Percentiles rank a stretch among this genome's conserved stretches.
Conservation (phyloP, 306 rosid species). For the Lagenaria siceraria region DNA sequence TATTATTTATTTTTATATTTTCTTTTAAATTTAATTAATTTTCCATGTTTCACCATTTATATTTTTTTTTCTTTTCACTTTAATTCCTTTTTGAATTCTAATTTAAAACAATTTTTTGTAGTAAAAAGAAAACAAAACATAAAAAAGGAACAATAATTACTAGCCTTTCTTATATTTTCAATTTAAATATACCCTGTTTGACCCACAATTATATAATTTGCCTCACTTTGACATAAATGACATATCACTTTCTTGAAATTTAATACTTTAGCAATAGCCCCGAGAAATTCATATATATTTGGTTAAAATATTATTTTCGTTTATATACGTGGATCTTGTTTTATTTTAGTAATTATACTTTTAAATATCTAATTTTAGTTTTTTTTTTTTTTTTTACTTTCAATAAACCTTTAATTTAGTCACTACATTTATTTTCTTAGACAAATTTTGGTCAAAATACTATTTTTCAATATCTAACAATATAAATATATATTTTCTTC, state of each 20-base stretch:
- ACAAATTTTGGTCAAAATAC: too few species aligned
- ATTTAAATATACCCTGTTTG: background rate
- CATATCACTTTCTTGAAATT: background rate
- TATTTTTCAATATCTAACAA: too few species aligned
- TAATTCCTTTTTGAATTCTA: background rate
- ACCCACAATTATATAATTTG: background rate
- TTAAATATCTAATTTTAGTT: too few species aligned
- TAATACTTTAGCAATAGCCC: background rate
- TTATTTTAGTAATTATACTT: too few species aligned
- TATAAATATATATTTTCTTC: too few species aligned
- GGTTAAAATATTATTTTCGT: too few species aligned
- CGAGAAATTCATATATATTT: background rate
- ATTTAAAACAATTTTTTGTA: background rate
- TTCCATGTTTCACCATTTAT: background rate
- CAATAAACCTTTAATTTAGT: too few species aligned
- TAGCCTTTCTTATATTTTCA: background rate
- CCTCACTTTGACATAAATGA: background rate
- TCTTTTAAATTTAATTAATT: background rate
- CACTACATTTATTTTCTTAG: too few species aligned
- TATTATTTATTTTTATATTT: background rate
- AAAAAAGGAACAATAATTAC: background rate
- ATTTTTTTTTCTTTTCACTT: background rate
- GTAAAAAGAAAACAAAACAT: too few species aligned
- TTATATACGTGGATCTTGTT: too few species aligned
- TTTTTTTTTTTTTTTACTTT: too few species aligned